Percentiles rank a stretch among this genome's conserved stretches.
Evolutionary conservation across 345 rosid species (phyloP).

Genomic region (Populus euphratica): DNA sequence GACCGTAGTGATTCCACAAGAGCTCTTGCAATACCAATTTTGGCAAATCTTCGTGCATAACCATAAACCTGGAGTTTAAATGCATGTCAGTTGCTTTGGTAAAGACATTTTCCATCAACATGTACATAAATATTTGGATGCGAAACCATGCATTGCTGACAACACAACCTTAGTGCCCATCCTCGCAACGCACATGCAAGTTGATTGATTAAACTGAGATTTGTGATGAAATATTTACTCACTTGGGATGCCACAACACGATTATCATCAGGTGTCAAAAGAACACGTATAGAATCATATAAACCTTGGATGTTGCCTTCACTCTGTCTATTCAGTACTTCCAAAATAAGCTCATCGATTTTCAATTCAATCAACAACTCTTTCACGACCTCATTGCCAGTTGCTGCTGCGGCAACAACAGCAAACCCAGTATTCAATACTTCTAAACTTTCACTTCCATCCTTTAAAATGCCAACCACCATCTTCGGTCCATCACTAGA

Average conservation of each 20-base stretch:
- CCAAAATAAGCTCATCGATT: constrained; percentile 69
- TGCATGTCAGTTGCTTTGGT: neutral
- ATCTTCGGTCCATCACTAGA: constrained; percentile 51
- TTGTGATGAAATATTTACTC: constrained; percentile 24
- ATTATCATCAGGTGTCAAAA: constrained; percentile 81
- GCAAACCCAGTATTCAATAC: constrained; percentile 55
- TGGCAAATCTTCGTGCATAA: constrained; percentile 83
- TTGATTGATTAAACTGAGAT: neutral
- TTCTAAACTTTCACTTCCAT: constrained; percentile 42
- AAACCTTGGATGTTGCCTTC: constrained; percentile 41
- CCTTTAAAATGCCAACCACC: constrained; percentile 46
- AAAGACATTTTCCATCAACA: neutral
- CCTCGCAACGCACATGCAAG: neutral
- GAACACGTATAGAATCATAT: constrained; percentile 69
- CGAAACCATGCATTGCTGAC: neutral
- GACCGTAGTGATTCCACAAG: constrained; percentile 62
- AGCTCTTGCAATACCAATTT: constrained; percentile 65
- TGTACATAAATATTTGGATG: neutral
- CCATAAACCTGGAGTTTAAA: constrained; percentile 69
- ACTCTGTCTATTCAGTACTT: constrained; percentile 44
- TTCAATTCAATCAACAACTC: constrained; percentile 72
- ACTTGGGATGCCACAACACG: constrained; percentile 97
- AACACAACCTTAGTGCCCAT: neutral
- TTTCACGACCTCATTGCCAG: constrained; percentile 85
- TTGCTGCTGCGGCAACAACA: constrained; percentile 69